These are phyloP conservation scores for Wolfiporia cocos DNA, from an alignment of 1,284 basidiomycete genomes.

Conservation along the genomic window DNA sequence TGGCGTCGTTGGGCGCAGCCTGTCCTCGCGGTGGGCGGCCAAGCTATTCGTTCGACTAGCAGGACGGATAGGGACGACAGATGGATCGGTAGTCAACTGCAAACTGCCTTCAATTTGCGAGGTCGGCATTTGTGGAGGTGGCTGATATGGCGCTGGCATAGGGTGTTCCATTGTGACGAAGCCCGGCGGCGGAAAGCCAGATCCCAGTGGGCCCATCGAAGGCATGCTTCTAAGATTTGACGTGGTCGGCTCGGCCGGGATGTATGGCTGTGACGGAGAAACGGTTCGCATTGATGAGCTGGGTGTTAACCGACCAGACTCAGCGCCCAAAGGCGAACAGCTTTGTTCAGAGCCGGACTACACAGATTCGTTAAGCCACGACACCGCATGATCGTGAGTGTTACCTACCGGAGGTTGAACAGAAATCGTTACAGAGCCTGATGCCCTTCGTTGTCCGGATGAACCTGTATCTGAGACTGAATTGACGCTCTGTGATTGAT, in stretches of 20 bases:
- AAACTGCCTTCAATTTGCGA: too few species aligned
- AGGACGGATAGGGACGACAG: too few species aligned
- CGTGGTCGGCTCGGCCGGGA: constrained; percentile 14
- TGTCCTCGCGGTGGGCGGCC: too few species aligned
- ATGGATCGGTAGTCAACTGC: too few species aligned
- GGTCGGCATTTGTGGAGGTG: too few species aligned
- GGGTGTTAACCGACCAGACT: constrained; percentile 17
- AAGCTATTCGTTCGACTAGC: too few species aligned
- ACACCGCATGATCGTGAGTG: not conserved
- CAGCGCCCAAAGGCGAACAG: constrained; percentile 11
- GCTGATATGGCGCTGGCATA: too few species aligned
- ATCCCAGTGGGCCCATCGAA: constrained; percentile 1
- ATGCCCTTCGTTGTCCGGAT: constrained; percentile 1
- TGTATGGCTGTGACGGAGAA: constrained; percentile 7
- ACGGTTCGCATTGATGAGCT: constrained; percentile 8
- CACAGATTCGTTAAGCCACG: not conserved
- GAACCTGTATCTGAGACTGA: too few species aligned
- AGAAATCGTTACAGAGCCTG: constrained; percentile 14
- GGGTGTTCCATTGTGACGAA: constrained; percentile 13
- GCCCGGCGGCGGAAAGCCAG: constrained; percentile 13
- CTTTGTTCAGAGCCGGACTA: constrained; percentile 20
- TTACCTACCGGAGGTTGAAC: constrained; percentile 21
- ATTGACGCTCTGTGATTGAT: too few species aligned
- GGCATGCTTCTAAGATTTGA: constrained; percentile 2
- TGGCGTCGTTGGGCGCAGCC: too few species aligned